Evolutionary conservation across 1,284 basidiomycete species (phyloP), one percentile per base, ranked within the genome.

Genomic region (Pseudozyma sp.): DNA sequence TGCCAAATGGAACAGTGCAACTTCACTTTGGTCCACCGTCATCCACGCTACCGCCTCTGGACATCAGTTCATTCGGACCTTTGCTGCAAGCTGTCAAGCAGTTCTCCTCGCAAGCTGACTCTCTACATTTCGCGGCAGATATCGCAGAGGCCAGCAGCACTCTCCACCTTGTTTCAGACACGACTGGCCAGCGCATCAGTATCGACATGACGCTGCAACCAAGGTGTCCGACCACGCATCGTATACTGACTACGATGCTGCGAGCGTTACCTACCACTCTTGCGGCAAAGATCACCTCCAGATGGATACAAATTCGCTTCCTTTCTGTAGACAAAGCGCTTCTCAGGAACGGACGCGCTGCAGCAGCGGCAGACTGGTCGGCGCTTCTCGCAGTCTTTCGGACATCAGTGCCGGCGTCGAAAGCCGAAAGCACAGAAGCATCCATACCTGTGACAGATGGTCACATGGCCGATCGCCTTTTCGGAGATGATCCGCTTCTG

Each of bases 21-120:
- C 47, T 74, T 25, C 70, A 74, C 31, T 54, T 74, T n/a, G 66
- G 61, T 11, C 70, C 59, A 9, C 70, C 70, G 5, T 65, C 66
- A 2, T 35, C 66, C 19, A 19, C 14, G 6, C 14, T 38, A 16
- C 34, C 51, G 4, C 11, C 51, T 13, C 58, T 74, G 25, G 61
- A 69, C 21, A n/a, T 74, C n/a, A 63, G 58, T 21, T 14, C 21
- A 1, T 64, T 53, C 34, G 64, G 50, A 7, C 57, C 56, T 21
- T 19, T 67, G 31, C 34, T 39, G 44, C 13, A 39, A 25, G 50
- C 35, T 9, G 14, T 62, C 10, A 1, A 45, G 14, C 43, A 6
- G 10, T 19, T 63, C 0, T 13, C 43, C 10, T 39, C 34, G 19
- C 14, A 18, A 9, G 40, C 49, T 16, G 8, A 51, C 9, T 40